These are phyloP conservation scores for Cladosporium sp. DNA, from an alignment of 2,329 filamentous ascomycete genomes.

Conservation along the genomic window DNA sequence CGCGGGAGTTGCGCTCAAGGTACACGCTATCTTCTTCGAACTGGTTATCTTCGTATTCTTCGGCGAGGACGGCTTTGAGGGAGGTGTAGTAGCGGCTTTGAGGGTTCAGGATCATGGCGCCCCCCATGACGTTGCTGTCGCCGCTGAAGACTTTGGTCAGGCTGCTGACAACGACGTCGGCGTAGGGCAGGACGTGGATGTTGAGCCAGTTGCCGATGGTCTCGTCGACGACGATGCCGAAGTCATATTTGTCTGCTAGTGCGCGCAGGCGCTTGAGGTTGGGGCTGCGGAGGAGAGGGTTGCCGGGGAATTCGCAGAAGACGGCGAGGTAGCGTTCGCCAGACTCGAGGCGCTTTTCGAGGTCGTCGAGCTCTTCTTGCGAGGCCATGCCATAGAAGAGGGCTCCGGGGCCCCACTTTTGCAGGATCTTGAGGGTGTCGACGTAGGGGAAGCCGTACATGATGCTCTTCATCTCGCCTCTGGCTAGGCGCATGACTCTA, in stretches of 20 bases:
- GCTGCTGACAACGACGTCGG: constrained; percentile 91
- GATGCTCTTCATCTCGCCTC: constrained; percentile 72
- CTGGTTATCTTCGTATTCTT: constrained; percentile 81
- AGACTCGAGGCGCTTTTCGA: constrained; percentile 68
- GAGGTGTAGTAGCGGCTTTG: constrained; percentile 68
- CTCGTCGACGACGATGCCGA: constrained; percentile 90
- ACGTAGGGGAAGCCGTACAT: constrained; percentile 98
- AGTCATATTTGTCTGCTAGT: constrained; percentile 81
- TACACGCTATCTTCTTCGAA: constrained; percentile 95
- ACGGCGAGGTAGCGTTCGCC: constrained; percentile 80
- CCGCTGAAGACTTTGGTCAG: constrained; percentile 97
- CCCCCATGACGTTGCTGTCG: constrained; percentile 98
- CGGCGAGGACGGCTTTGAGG: constrained; percentile 67
- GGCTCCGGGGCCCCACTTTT: constrained; percentile 91
- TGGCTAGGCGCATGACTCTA: constrained; percentile 66
- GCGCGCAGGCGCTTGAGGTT: constrained; percentile 78
- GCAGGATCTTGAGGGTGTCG: constrained; percentile 89
- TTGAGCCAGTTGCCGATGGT: constrained; percentile 97
- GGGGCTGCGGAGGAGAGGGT: constrained; percentile 83
- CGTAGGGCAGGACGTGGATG: constrained; percentile 84
- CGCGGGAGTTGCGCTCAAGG: constrained; percentile 92
- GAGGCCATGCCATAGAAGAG: constrained; percentile 85
- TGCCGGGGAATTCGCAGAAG: constrained; percentile 94
- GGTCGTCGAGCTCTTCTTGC: constrained; percentile 75
- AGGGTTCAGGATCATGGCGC: constrained; percentile 66